Base-by-base conservation (phyloP, 2,329 filamentous ascomycete species). In the Apiospora aurea region DNA sequence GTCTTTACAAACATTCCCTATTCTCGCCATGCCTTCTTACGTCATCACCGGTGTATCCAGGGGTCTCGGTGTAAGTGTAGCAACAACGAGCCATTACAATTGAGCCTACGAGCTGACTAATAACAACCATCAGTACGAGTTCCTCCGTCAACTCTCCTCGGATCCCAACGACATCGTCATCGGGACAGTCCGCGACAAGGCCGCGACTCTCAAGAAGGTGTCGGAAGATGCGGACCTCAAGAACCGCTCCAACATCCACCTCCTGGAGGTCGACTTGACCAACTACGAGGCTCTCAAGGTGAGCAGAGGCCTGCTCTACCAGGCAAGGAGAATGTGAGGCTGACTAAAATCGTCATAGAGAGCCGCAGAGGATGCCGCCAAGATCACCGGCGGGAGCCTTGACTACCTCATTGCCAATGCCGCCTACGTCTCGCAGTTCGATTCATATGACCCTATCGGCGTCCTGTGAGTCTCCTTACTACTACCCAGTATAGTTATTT, bases 111-210 rank as follows among this genome's bases (percentile, higher is more conserved):
- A 41, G 46, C 2, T 11, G 1, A 64, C 44, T 26, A 8, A 13
- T 21, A 8, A 49, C 34, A 43, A 43, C 69, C 41, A 53, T 47
- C 61, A 88, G 87, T 88, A 83, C 69, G 87, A 84, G 73, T 86
- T 89, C 76, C 73, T 89, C 41, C 78, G 78, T n/a, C 80, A 85
- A 41, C 74, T 87, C 4, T 87, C 87, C 0, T 75, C 76, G 26
- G 78, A 87, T 73, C 76, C 82, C 3, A 70, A 75, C n/a, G 87
- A 87, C 74, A 78, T 78, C 0, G 82, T 88, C 67, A 77, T 88
- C 69, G 86, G 86, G 4, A 77, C 87, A 0, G 86, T 85, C 26
- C 85, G 87, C 26, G 76, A 87, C 77, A 87, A 86, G 73, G 73
- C 77, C 1, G 77, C 78, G 0, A 84, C 85, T 3, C 82, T 87